Evolutionary conservation across 2,329 filamentous ascomycete species (phyloP).

Genomic region (Calonectria pseudoreteaudii): DNA sequence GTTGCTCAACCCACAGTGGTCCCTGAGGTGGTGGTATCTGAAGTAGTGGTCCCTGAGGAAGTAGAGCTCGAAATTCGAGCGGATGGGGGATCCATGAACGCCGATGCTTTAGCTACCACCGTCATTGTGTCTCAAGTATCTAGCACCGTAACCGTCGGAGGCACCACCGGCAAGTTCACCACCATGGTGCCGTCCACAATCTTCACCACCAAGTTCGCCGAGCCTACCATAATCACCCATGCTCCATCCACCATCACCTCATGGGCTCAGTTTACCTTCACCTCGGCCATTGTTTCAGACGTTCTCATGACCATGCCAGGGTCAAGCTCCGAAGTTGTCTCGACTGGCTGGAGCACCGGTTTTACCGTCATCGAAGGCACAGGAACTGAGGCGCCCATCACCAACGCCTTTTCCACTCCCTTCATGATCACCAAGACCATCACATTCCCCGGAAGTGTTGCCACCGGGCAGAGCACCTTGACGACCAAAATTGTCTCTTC

Average conservation of each 20-base stretch:
- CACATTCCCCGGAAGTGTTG: neutral
- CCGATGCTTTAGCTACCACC: neutral
- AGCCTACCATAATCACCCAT: neutral
- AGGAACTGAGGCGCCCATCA: neutral
- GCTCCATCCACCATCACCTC: neutral
- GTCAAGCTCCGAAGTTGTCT: neutral
- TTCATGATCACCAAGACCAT: constrained; percentile 23
- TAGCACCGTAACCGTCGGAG: constrained; percentile 19
- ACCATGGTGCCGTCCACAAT: constrained; percentile 24
- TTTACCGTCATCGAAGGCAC: neutral
- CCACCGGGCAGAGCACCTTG: neutral
- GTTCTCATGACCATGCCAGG: constrained; percentile 4
- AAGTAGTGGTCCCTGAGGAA: neutral
- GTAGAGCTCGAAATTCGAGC: neutral
- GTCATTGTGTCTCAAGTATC: neutral
- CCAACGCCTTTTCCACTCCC: neutral
- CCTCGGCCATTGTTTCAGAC: neutral
- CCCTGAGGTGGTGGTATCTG: neutral
- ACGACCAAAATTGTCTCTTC: neutral
- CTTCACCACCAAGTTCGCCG: constrained; percentile 7
- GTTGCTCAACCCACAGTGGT: neutral
- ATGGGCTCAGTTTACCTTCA: neutral
- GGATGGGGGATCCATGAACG: neutral
- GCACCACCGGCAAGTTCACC: constrained; percentile 15
- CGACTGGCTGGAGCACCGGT: neutral